A percentile compares a stretch with the other conserved stretches of the same genome.
These are phyloP conservation scores for Amaranthus cruentus DNA, from an alignment of 148 eudicot genomes.

Conservation along the genomic window DNA sequence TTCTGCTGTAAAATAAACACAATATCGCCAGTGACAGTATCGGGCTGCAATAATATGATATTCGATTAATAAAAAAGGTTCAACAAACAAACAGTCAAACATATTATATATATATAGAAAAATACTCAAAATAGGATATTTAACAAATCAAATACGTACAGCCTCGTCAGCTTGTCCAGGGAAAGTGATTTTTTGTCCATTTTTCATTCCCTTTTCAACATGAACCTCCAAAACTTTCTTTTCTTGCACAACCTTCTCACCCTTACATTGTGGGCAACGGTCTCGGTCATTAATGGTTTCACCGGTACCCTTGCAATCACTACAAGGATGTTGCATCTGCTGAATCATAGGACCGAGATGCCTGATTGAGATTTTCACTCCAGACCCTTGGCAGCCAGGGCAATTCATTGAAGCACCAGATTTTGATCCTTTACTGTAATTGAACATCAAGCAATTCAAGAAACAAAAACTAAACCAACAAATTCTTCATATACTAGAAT, in stretches of 20 bases:
- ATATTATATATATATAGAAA: not conserved
- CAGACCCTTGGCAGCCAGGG: constrained; percentile 64
- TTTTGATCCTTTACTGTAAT: constrained; percentile 59
- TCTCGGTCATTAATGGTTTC: constrained; percentile 61
- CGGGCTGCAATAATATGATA: constrained; percentile 43
- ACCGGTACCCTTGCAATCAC: constrained; percentile 71
- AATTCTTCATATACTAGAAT: too few species aligned
- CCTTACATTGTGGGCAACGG: constrained; percentile 64
- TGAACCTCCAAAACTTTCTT: constrained; percentile 65
- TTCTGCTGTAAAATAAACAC: constrained; percentile 66
- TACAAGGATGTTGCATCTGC: constrained; percentile 81
- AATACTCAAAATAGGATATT: not conserved
- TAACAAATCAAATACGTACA: constrained; percentile 20
- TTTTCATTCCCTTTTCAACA: constrained; percentile 76
- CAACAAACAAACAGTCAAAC: too few species aligned
- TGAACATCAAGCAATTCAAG: not conserved
- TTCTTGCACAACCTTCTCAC: constrained; percentile 62
- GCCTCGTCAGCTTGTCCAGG: constrained; percentile 79
- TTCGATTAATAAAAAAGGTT: not conserved
- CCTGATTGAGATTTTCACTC: constrained; percentile 67
- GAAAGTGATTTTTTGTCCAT: constrained; percentile 68
- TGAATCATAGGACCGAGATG: constrained; percentile 80
- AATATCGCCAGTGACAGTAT: constrained; percentile 61
- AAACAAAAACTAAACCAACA: not conserved
- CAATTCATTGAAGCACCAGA: constrained; percentile 69